Conservation (phyloP, 2,329 filamentous ascomycete species). For the Atkinsonella texensis region DNA sequence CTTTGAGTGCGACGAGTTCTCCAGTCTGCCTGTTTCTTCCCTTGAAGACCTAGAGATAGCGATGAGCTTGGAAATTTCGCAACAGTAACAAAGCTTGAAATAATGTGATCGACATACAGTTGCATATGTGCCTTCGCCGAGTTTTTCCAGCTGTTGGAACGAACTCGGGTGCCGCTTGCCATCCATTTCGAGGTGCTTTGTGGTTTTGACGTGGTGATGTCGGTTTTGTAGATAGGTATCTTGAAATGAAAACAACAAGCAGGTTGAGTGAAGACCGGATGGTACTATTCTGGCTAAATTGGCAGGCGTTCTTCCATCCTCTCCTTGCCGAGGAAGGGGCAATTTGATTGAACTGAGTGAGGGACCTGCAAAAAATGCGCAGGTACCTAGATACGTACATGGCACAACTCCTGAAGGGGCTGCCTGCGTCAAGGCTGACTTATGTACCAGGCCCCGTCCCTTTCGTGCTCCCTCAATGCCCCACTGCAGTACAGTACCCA, state of each 20-base stretch:
- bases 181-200: constrained; percentile 52
- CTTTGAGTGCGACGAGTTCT: constrained; percentile 91
- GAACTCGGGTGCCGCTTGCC: constrained; percentile 87
- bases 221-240: background rate
- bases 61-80: constrained; percentile 7
- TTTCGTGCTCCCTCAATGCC: no score
- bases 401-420: no score
- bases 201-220: background rate
- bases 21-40: constrained; percentile 94
- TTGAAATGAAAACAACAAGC: no score
- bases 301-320: background rate
- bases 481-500: no score
- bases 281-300: background rate
- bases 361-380: background rate
- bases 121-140: constrained; percentile 96
- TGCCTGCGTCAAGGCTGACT: no score
- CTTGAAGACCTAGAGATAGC: constrained; percentile 71
- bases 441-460: no score
- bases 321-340: background rate
- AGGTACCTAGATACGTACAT: background rate
- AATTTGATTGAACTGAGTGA: background rate
- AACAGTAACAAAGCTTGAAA: background rate
- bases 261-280: background rate
- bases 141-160: constrained; percentile 98
- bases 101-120: constrained; percentile 44